Evolutionary conservation across 2,329 filamentous ascomycete species (phyloP).

Genomic region (Colletotrichum caudatum): DNA sequence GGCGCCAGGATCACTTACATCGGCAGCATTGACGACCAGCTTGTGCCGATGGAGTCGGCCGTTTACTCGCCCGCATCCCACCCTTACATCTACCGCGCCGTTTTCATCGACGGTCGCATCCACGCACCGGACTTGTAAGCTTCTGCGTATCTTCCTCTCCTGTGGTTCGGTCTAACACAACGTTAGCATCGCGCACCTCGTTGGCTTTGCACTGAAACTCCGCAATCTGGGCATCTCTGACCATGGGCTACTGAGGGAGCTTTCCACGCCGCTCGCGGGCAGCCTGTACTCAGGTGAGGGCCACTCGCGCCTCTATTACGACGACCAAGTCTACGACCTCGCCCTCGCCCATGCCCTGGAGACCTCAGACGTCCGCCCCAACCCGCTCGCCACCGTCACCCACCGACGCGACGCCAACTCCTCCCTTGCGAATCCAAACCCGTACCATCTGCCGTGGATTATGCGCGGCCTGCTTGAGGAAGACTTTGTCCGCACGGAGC

Average conservation of each 20-base stretch:
- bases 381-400: constrained; percentile 45
- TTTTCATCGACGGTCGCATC: constrained; percentile 92
- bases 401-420: constrained; percentile 33
- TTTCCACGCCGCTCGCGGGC: constrained; percentile 88
- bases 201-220: constrained; percentile 92
- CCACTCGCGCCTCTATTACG: constrained; percentile 93
- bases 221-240: constrained; percentile 94
- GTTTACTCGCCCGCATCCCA: constrained; percentile 88
- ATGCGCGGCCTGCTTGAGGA: constrained; percentile 95
- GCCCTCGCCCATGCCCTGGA: constrained; percentile 80
- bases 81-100: constrained; percentile 94
- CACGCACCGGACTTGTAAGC: constrained; percentile 89
- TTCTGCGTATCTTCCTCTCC: background rate
- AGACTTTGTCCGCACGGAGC: constrained; percentile 85
- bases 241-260: constrained; percentile 91
- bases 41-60: constrained; percentile 92
- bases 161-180: background rate
- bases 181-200: constrained; percentile 80
- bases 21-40: constrained; percentile 95
- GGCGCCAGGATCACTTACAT: constrained; percentile 88
- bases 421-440: constrained; percentile 72
- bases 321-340: constrained; percentile 85
- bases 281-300: constrained; percentile 93
- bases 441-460: constrained; percentile 93
- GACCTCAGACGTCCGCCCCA: constrained; percentile 67